Evolutionary conservation across 768 basidiomycete species (phyloP).

Genomic region (Podaxis pistillaris): DNA sequence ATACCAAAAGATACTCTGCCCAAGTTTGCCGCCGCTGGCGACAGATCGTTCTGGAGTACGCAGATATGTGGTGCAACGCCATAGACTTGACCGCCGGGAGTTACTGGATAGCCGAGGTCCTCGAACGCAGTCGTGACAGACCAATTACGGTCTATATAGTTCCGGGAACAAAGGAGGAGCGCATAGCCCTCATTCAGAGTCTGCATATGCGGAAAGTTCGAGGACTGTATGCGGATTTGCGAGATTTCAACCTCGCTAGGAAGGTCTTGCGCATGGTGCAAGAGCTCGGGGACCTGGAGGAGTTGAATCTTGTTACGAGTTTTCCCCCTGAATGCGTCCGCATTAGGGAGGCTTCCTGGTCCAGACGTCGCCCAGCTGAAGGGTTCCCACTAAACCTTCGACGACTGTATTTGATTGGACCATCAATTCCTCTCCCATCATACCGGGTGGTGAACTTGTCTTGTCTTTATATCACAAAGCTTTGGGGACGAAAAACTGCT

Average conservation of each 20-base stretch:
- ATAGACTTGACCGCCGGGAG: neutral
- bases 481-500: neutral
- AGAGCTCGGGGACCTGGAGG: neutral
- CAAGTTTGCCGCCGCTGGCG: neutral
- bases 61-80: neutral
- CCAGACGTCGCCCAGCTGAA: neutral
- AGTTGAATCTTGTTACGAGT: neutral
- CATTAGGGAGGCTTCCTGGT: neutral
- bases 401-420: neutral
- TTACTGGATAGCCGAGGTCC: neutral
- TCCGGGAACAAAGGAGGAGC: neutral
- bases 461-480: neutral
- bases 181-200: neutral
- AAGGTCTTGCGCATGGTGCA: neutral
- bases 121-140: neutral
- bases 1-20: neutral
- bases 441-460: neutral
- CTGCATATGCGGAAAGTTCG: neutral
- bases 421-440: neutral
- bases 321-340: neutral
- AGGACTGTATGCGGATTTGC: neutral
- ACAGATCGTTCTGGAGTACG: neutral
- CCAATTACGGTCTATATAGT: neutral
- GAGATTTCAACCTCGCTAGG: neutral
- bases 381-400: neutral